Base-by-base conservation (phyloP, 805 yeast species). In the Saturnispora sanitii region DNA sequence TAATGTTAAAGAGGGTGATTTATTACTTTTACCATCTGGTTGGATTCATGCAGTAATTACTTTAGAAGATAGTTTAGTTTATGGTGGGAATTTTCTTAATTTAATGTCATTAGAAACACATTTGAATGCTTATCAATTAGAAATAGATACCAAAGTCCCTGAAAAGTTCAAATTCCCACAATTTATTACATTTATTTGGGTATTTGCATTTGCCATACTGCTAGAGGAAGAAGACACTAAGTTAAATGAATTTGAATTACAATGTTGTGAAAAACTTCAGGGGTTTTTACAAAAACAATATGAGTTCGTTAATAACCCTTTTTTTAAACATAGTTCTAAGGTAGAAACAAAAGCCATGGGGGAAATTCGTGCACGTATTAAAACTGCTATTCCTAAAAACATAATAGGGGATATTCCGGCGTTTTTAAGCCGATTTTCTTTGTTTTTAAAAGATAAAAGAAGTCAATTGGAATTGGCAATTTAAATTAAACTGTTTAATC, bases 1-100 rank as follows among this genome's bases (percentile, higher is more conserved):
- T 31, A 57, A 58, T 37, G 45, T 58, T 13, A 37, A 38, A 12
- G 70, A 73, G 1, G 94, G 94, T 1, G 95, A 87, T 52, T 67
- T 86, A 20, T 69, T 87, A 60, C 66, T 86, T 12, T 79, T 87
- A 16, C 96, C 96, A 3, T 77, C 92, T 32, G 95, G 95, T 0
- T 87, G 95, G 94, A 86, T 87, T 37, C 96, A 87, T 58, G 78
- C 92, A 0, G 96, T 87, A 0, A 76, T 76, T 52, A 86, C 96
- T 0, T 90, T 94, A 0, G 62, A 64, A 13, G 95, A 87, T 54
- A 74, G 94, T 0, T 61, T 86, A 2, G 86, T 87, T 3, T 73
- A 87, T 41, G 96, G 96, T 2, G 96, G 96, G 0, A 87, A 87
- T 56, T 87, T 79, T 55, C 62, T 87, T 21, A 84, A 94, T 1